Evolutionary conservation across 495 filamentous ascomycete genomes (phyloP).

Genomic region (Tuber microsphaerosporum): DNA sequence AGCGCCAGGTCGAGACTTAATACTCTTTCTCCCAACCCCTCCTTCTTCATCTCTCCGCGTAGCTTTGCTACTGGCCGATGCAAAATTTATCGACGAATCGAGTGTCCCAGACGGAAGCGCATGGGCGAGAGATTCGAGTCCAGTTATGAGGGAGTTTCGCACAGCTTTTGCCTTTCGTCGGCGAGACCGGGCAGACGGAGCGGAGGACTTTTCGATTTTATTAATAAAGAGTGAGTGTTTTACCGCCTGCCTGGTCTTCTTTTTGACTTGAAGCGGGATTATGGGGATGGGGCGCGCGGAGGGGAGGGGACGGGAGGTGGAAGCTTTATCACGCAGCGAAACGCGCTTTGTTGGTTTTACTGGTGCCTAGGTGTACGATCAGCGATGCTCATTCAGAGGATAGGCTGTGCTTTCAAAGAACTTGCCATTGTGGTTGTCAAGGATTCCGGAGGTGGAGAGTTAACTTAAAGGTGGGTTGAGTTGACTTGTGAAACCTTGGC

Average conservation of each 20-base stretch:
- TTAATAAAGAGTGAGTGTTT: slow-evolving; percentile 69
- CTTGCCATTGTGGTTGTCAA: slow-evolving; percentile 24
- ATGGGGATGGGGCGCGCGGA: slow-evolving; percentile 5
- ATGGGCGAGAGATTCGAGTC: slow-evolving; percentile 66
- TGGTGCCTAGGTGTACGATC: slow-evolving; percentile 43
- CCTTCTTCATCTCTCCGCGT: slow-evolving; percentile 41
- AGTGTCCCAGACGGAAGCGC: slow-evolving; percentile 55
- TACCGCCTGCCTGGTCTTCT: slow-evolving; percentile 69
- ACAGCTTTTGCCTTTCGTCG: slow-evolving; percentile 57
- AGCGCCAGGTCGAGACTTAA: slow-evolving; percentile 68
- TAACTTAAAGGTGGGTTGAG: neutral
- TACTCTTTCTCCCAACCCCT: slow-evolving; percentile 54
- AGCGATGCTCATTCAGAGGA: slow-evolving; percentile 16
- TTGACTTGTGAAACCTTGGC: slow-evolving; percentile 5
- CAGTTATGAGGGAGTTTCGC: slow-evolving; percentile 68
- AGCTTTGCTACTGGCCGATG: slow-evolving; percentile 41
- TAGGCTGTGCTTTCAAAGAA: neutral
- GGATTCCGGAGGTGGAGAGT: slow-evolving; percentile 5
- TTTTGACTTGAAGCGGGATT: slow-evolving; percentile 44
- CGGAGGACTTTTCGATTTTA: slow-evolving; percentile 59
- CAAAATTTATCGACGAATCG: slow-evolving; percentile 40
- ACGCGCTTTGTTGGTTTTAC: slow-evolving; percentile 46
- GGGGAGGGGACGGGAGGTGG: slow-evolving; percentile 15
- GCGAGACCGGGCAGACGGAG: slow-evolving; percentile 30
- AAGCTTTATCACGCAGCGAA: slow-evolving; percentile 46